Percentiles rank a stretch among this genome's conserved stretches.
Evolutionary conservation across 345 rosid genomes (phyloP).

Genomic region (Sisymbrium altissimum): DNA sequence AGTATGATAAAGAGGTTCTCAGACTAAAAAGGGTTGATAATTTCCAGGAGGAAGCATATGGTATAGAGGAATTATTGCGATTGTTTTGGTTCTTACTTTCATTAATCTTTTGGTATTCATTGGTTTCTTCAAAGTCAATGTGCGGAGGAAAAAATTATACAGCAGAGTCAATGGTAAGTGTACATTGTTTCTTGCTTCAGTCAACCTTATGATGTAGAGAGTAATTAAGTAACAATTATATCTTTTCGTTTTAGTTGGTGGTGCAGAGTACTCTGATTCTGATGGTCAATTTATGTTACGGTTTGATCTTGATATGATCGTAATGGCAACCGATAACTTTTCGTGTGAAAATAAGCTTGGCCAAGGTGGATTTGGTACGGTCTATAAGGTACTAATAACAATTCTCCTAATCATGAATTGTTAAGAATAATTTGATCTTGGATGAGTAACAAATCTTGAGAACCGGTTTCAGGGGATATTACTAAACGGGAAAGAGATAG

Average conservation of each 20-base stretch:
- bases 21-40: background rate
- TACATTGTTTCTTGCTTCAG: background rate
- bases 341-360: slow-evolving; percentile 35
- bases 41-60: background rate
- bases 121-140: background rate
- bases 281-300: slow-evolving; percentile 12
- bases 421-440: background rate
- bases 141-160: background rate
- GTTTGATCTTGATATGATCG: background rate
- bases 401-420: background rate
- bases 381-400: slow-evolving; percentile 36
- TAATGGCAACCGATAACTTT: slow-evolving; percentile 22
- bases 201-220: background rate
- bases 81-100: slow-evolving; percentile 2
- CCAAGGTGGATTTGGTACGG: slow-evolving; percentile 42
- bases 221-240: background rate
- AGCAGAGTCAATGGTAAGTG: background rate
- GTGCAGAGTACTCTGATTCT: background rate
- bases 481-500: slow-evolving; percentile 34
- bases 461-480: slow-evolving; percentile 37
- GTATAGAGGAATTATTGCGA: background rate
- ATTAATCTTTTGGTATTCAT: background rate
- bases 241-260: background rate
- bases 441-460: background rate
- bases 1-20: background rate